Conservation (phyloP, 257 asterid genomes). For the Solanum rostratum region DNA sequence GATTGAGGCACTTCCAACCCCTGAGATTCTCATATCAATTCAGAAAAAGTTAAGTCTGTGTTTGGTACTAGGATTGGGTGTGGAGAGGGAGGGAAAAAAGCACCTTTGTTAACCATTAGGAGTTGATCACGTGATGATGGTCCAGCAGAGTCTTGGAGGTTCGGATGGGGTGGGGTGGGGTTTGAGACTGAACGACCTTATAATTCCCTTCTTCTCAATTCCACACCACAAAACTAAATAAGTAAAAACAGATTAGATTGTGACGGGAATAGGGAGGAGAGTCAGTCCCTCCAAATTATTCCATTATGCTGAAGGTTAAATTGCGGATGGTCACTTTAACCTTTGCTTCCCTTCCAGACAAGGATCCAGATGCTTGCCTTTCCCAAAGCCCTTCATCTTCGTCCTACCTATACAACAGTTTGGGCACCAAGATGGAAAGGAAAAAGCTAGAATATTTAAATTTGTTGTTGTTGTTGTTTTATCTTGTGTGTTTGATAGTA, state of each 20-base stretch:
- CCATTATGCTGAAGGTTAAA: background rate
- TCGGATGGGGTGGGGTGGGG: background rate
- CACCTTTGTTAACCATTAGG: background rate
- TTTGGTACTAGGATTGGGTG: background rate
- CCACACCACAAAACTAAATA: background rate
- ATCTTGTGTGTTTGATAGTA: background rate
- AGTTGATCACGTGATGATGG: background rate
- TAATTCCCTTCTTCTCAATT: background rate
- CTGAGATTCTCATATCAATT: background rate
- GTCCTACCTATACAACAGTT: background rate
- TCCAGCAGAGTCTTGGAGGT: background rate
- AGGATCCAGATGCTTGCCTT: background rate
- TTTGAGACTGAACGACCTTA: background rate
- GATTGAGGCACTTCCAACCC: background rate
- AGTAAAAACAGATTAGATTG: background rate
- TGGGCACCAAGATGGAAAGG: background rate
- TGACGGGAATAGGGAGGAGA: background rate
- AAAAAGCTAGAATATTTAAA: background rate
- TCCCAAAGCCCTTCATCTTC: background rate
- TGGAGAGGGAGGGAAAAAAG: background rate
- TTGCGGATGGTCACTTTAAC: background rate
- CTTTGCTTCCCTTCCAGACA: background rate
- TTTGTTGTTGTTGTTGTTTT: background rate
- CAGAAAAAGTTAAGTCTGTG: background rate
- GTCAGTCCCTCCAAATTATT: background rate